phyloP scores from a whole-genome alignment of 2,329 filamentous ascomycete genomes.

The Diplocarpon mali region DNA sequence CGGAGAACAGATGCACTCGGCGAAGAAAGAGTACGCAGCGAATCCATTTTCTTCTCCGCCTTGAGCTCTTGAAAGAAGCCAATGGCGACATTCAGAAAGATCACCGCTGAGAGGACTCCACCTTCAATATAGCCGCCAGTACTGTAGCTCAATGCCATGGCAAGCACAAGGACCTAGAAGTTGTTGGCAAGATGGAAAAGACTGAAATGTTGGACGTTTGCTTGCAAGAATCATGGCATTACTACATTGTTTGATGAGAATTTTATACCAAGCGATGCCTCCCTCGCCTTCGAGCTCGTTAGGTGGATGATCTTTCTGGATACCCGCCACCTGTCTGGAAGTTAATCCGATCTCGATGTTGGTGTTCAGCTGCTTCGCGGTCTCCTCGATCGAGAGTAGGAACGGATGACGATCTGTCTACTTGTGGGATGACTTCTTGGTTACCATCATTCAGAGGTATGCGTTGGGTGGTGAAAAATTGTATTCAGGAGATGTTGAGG shows the following conservation, averaged over 20 bases:
- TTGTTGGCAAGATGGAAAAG: constrained; percentile 30
- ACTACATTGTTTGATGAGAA: constrained; percentile 5
- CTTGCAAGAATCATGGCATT: constrained; percentile 68
- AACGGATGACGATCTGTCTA: too few species aligned
- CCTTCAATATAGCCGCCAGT: constrained; percentile 47
- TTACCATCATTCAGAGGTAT: too few species aligned
- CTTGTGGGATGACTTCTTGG: too few species aligned
- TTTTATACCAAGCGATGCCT: too few species aligned
- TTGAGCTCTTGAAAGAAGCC: constrained; percentile 50
- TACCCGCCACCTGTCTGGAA: too few species aligned
- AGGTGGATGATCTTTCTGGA: too few species aligned
- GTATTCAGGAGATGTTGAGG: too few species aligned
- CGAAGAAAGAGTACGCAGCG: constrained; percentile 42
- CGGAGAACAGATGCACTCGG: constrained; percentile 45
- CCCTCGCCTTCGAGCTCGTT: too few species aligned
- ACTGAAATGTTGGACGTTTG: not conserved
- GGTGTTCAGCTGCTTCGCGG: too few species aligned
- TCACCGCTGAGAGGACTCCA: constrained; percentile 46
- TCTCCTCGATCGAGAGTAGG: too few species aligned
- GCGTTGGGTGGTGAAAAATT: too few species aligned
- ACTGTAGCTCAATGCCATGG: constrained; percentile 33
- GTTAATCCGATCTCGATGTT: too few species aligned
- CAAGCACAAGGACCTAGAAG: constrained; percentile 29
- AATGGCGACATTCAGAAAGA: constrained; percentile 44
- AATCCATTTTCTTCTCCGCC: constrained; percentile 49